A percentile compares a stretch with the other conserved stretches of the same genome.
phyloP scores from a whole-genome alignment of 345 rosid species.

The Camelina laxa region DNA sequence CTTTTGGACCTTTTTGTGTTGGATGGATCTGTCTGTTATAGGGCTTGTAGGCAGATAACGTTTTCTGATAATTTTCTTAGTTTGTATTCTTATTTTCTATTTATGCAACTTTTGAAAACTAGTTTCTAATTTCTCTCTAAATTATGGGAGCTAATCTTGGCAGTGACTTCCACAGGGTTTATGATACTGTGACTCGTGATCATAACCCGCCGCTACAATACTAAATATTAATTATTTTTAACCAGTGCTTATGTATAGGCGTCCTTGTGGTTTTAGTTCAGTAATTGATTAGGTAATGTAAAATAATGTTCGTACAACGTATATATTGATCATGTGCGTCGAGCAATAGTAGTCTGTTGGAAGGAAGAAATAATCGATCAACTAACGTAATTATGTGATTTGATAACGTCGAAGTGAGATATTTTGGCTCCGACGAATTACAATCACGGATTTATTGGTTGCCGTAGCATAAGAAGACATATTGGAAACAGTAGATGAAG shows the following conservation, averaged over 20 bases:
- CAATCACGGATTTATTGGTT: background rate
- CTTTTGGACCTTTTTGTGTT: background rate
- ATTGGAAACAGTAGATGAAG: background rate
- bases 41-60: background rate
- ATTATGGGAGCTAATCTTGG: background rate
- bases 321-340: too few species aligned
- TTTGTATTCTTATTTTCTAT: background rate
- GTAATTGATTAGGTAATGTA: too few species aligned
- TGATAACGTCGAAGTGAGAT: background rate
- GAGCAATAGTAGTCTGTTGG: background rate
- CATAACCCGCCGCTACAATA: too few species aligned
- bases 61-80: background rate
- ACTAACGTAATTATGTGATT: background rate
- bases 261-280: too few species aligned
- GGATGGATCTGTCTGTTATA: background rate
- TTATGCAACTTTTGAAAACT: background rate
- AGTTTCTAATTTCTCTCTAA: too few species aligned
- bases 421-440: background rate
- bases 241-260: too few species aligned
- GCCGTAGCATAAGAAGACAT: conserved; percentile 7
- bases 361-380: background rate
- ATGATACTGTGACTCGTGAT: too few species aligned
- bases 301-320: too few species aligned
- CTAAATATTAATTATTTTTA: too few species aligned
- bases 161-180: too few species aligned